Percentiles rank a stretch among this genome's conserved stretches.
These are phyloP conservation scores for Elongisporangium senticosum DNA, from an alignment of 352 stramenopile genomes.

Conservation along the genomic window DNA sequence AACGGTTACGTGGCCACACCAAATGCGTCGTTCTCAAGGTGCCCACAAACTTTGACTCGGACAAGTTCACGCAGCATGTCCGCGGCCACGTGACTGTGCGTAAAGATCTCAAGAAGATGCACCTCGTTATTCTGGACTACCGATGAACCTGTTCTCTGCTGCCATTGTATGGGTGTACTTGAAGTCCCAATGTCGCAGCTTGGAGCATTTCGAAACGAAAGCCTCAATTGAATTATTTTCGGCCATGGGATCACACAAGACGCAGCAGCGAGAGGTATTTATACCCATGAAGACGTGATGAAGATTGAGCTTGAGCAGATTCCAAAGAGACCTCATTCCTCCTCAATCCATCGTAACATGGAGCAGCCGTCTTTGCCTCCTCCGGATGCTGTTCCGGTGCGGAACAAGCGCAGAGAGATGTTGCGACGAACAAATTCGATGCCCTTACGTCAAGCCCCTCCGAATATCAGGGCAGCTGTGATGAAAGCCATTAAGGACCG, in stretches of 20 bases:
- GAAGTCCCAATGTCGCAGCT: neutral
- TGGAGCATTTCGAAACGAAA: no score
- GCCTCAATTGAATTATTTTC: neutral
- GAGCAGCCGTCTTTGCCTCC: neutral
- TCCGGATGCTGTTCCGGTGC: neutral
- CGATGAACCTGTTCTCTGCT: conserved; percentile 5
- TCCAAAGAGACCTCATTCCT: no score
- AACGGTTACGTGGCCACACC: conserved; percentile 29
- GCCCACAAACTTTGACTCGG: conserved; percentile 76
- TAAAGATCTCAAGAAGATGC: conserved; percentile 78
- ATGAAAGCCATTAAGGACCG: neutral
- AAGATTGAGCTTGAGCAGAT: no score
- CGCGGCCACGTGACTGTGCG: conserved; percentile 50
- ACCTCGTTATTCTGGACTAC: conserved; percentile 63
- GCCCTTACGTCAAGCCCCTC: neutral
- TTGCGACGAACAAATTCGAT: neutral
- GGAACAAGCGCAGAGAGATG: neutral
- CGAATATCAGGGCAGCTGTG: neutral
- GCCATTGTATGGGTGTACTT: neutral
- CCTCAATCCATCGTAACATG: neutral
- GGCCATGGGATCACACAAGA: neutral
- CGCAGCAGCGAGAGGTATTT: neutral
- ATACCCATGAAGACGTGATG: neutral
- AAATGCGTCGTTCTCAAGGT: conserved; percentile 77
- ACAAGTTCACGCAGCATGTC: conserved; percentile 58